Evolutionary conservation across 2,329 filamentous ascomycete genomes (phyloP).

Genomic region (Ceratocystis albifundus): DNA sequence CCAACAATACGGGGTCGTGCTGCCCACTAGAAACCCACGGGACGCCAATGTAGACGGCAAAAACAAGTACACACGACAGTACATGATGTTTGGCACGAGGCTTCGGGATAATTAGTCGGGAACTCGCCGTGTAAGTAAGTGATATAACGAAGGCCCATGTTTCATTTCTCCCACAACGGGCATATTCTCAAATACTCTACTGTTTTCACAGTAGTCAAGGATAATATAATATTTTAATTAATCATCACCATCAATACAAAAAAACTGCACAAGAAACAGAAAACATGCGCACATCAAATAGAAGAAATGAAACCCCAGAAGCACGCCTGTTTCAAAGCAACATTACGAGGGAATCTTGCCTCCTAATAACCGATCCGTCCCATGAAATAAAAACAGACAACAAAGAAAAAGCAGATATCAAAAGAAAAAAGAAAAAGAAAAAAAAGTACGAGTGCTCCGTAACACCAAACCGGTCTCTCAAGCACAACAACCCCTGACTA

Average conservation of each 20-base stretch:
- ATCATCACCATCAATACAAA: not conserved
- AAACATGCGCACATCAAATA: conserved; percentile 3
- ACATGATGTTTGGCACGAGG: conserved; percentile 53
- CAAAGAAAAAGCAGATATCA: conserved; percentile 20
- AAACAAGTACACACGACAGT: conserved; percentile 49
- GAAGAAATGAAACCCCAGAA: conserved; percentile 22
- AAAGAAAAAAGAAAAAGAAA: conserved; percentile 17
- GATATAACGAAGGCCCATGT: not conserved
- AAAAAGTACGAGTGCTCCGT: conserved; percentile 1
- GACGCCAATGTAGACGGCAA: conserved; percentile 38
- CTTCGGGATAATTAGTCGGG: conserved; percentile 32
- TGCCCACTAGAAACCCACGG: conserved; percentile 32
- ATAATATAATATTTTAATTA: not conserved
- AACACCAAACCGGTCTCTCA: not conserved
- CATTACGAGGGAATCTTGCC: conserved; percentile 11
- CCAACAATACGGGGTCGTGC: conserved; percentile 54
- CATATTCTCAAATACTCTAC: too few relatives aligned
- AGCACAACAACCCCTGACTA: not conserved
- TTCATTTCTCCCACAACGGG: too few relatives aligned
- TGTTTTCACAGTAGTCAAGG: not conserved
- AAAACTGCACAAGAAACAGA: not conserved
- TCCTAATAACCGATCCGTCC: conserved; percentile 11
- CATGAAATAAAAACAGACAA: conserved; percentile 21
- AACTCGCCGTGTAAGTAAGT: not conserved
- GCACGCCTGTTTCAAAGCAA: conserved; percentile 10